Percentiles rank a stretch among this genome's conserved stretches.
These are phyloP conservation scores for Chaetomiaceae sp. DNA, from an alignment of 2,329 filamentous ascomycete genomes.

Conservation along the genomic window DNA sequence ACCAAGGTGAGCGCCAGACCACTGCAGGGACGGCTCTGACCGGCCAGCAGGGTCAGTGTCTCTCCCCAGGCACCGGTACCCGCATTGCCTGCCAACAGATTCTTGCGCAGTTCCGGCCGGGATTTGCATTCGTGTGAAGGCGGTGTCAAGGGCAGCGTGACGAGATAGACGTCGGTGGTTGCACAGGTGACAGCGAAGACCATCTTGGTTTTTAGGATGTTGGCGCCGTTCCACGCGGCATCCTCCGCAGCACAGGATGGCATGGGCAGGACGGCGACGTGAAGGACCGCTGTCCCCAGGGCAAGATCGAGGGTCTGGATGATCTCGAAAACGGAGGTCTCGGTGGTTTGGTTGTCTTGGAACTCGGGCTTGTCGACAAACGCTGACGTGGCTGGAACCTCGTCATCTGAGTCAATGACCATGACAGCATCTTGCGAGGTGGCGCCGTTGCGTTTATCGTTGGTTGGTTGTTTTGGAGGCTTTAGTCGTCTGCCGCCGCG, in stretches of 20 bases:
- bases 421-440: slow-evolving; percentile 50
- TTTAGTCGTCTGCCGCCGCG: slow-evolving; percentile 60
- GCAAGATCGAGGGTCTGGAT: slow-evolving; percentile 59
- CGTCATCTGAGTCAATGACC: slow-evolving; percentile 61
- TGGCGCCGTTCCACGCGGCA: slow-evolving; percentile 42
- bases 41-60: slow-evolving; percentile 49
- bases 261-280: slow-evolving; percentile 54
- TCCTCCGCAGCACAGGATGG: slow-evolving; percentile 47
- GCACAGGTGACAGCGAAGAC: slow-evolving; percentile 59
- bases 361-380: slow-evolving; percentile 56
- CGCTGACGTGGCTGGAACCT: slow-evolving; percentile 35
- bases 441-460: slow-evolving; percentile 49
- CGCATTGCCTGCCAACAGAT: slow-evolving; percentile 49
- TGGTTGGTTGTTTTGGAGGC: slow-evolving; percentile 33
- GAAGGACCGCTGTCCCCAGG: slow-evolving; percentile 51
- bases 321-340: slow-evolving; percentile 49
- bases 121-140: slow-evolving; percentile 57
- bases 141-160: slow-evolving; percentile 57
- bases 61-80: slow-evolving; percentile 63
- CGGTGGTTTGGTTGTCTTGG: slow-evolving; percentile 46
- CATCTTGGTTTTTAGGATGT: slow-evolving; percentile 52
- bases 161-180: slow-evolving; percentile 52
- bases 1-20: slow-evolving; percentile 53
- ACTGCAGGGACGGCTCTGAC: slow-evolving; percentile 50
- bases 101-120: slow-evolving; percentile 47